Conservation (phyloP, 495 filamentous ascomycete genomes). For the Annulohypoxylon nitens region DNA sequence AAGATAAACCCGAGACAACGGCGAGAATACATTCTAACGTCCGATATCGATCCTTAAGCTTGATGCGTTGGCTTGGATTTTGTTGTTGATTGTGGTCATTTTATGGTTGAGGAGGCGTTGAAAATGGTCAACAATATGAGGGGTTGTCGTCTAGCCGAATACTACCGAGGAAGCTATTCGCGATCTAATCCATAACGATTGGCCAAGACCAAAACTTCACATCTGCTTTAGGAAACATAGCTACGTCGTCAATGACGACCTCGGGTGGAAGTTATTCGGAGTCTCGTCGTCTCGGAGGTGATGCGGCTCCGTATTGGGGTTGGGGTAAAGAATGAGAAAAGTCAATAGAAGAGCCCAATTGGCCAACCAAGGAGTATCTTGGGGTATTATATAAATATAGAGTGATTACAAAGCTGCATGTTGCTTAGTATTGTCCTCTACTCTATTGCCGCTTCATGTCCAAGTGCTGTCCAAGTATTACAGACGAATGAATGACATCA, state of each 20-base stretch:
- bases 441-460: slow-evolving; percentile 35
- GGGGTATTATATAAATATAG: neutral
- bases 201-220: neutral
- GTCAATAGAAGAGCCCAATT: slow-evolving; percentile 17
- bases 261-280: slow-evolving; percentile 32
- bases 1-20: slow-evolving; percentile 22
- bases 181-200: slow-evolving; percentile 15
- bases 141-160: neutral
- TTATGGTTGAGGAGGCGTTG: neutral
- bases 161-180: slow-evolving; percentile 10
- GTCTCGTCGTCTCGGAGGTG: slow-evolving; percentile 39
- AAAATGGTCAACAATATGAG: neutral
- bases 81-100: neutral
- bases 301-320: slow-evolving; percentile 3
- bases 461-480: slow-evolving; percentile 17
- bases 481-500: slow-evolving; percentile 17
- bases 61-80: neutral
- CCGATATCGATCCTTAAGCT: neutral
- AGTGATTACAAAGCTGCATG: slow-evolving; percentile 4
- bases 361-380: slow-evolving; percentile 8
- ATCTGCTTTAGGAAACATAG: neutral
- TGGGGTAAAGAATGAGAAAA: slow-evolving; percentile 16
- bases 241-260: slow-evolving; percentile 1
- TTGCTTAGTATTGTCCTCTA: slow-evolving; percentile 30
- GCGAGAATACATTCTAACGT: slow-evolving; percentile 17